phyloP scores from a whole-genome alignment of 345 rosid genomes.

The Draba incana region DNA sequence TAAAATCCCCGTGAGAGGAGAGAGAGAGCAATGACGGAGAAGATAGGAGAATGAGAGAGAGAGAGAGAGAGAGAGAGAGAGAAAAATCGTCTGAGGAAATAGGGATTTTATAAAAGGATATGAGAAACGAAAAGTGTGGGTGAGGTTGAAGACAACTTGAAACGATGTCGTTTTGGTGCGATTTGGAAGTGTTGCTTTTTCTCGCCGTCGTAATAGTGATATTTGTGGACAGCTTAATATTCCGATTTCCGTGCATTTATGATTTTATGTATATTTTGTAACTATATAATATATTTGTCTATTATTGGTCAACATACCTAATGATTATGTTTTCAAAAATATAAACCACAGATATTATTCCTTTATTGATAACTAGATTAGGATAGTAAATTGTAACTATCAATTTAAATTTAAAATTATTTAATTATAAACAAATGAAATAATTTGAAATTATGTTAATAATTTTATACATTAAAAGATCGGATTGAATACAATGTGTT shows the following conservation, averaged over 20 bases:
- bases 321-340: too few relatives aligned
- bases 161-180: slow-evolving; percentile 39
- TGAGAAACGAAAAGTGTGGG: slow-evolving; percentile 30
- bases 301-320: slow-evolving; percentile 13
- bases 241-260: slow-evolving; percentile 29
- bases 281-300: neutral
- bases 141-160: slow-evolving; percentile 39
- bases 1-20: slow-evolving; percentile 23
- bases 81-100: slow-evolving; percentile 40
- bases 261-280: neutral
- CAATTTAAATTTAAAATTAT: too few relatives aligned
- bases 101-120: slow-evolving; percentile 37
- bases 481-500: too few relatives aligned
- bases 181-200: slow-evolving; percentile 16
- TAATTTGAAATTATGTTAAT: too few relatives aligned
- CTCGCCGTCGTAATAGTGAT: slow-evolving; percentile 40
- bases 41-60: neutral
- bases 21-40: slow-evolving; percentile 15
- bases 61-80: slow-evolving; percentile 31
- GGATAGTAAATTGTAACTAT: too few relatives aligned
- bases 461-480: too few relatives aligned
- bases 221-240: slow-evolving; percentile 42
- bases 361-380: too few relatives aligned
- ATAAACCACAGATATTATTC: neutral
- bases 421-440: too few relatives aligned